A percentile compares a stretch with the other conserved stretches of the same genome.
phyloP scores from a whole-genome alignment of 1,284 basidiomycete genomes.

The Trametes versicolor region DNA sequence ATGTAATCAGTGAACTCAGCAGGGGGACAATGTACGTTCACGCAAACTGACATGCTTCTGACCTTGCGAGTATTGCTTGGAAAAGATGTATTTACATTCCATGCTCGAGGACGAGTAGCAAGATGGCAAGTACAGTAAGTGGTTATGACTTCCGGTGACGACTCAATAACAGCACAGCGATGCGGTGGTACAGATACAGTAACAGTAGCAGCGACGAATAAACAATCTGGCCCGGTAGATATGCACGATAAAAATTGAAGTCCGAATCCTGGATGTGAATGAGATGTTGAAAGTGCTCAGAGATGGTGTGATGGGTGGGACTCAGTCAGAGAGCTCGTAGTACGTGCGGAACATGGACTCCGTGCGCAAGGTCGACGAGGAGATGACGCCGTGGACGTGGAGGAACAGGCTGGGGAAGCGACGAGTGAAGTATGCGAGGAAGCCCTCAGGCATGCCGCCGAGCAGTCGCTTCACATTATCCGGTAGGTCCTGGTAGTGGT shows the following conservation, averaged over 20 bases:
- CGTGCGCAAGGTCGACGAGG: constrained; percentile 67
- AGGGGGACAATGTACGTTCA: too few species aligned
- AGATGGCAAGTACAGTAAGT: constrained; percentile 12
- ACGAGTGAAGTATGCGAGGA: constrained; percentile 91
- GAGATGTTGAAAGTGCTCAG: background rate
- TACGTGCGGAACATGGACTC: constrained; percentile 91
- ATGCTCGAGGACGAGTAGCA: constrained; percentile 7
- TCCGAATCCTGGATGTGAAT: constrained; percentile 8
- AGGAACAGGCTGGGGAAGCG: constrained; percentile 93
- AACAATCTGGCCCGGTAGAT: constrained; percentile 25
- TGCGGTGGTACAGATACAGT: constrained; percentile 35
- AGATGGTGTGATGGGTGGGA: background rate
- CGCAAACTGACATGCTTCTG: background rate
- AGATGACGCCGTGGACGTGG: constrained; percentile 89
- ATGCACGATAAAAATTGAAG: constrained; percentile 10
- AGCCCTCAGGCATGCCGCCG: constrained; percentile 92
- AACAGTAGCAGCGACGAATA: constrained; percentile 29
- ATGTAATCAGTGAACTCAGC: too few species aligned
- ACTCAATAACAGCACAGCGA: constrained; percentile 32
- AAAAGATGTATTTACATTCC: constrained; percentile 9
- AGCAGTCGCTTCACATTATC: constrained; percentile 89
- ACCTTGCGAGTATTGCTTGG: background rate
- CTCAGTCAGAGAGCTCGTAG: constrained; percentile 73
- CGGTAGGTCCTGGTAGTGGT: constrained; percentile 97
- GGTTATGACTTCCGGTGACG: constrained; percentile 10